Evolutionary conservation across 768 basidiomycete genomes (phyloP).

Genomic region (Boletus eberwhitei): DNA sequence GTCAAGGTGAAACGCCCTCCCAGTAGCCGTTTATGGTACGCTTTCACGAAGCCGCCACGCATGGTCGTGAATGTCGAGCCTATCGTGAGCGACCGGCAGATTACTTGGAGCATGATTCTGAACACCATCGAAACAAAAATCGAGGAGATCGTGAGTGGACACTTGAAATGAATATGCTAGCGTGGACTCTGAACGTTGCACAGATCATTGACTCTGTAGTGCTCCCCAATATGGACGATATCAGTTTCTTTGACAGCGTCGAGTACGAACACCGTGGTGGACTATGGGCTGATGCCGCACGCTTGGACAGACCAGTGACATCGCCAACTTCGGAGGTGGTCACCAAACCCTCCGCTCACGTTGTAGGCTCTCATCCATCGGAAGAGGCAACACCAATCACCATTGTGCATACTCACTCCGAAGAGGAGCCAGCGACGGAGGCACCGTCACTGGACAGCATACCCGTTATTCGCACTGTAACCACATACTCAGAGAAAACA

Average conservation of each 20-base stretch:
- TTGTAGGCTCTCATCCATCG: constrained; percentile 32
- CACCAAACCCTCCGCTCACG: constrained; percentile 10
- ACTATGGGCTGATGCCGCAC: constrained; percentile 78
- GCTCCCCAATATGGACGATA: constrained; percentile 97
- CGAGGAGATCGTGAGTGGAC: constrained; percentile 72
- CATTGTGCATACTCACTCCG: constrained; percentile 27
- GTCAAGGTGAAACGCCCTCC: constrained; percentile 93
- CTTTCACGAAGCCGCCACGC: constrained; percentile 84
- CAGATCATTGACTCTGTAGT: constrained; percentile 95
- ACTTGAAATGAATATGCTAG: background rate
- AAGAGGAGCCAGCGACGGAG: constrained; percentile 26
- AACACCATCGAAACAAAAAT: constrained; percentile 86
- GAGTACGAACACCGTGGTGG: constrained; percentile 72
- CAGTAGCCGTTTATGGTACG: constrained; percentile 90
- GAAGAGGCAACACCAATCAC: constrained; percentile 27
- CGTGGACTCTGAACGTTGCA: constrained; percentile 65
- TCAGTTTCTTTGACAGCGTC: constrained; percentile 87
- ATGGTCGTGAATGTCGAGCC: constrained; percentile 91
- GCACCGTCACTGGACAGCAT: constrained; percentile 23
- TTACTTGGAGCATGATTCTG: constrained; percentile 91
- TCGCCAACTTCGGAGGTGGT: constrained; percentile 5
- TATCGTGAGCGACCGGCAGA: constrained; percentile 90
- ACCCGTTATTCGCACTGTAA: constrained; percentile 21
- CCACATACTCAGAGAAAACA: constrained; percentile 20
- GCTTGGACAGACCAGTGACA: constrained; percentile 34